Conservation (phyloP, 2,329 filamentous ascomycete species). For the Colletotrichum sp. region DNA sequence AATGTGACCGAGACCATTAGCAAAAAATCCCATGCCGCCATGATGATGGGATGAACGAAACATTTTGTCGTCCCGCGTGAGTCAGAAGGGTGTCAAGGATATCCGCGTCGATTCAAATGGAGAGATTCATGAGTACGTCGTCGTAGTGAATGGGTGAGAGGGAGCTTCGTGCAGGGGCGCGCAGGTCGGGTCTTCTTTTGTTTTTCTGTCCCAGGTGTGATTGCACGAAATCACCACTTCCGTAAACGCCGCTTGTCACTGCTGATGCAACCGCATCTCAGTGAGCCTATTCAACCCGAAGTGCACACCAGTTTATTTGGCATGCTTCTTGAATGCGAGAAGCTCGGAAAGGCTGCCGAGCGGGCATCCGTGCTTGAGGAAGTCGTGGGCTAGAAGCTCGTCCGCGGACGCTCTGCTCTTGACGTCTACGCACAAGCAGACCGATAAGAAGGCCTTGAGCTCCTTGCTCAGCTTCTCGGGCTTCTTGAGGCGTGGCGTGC, state of each 20-base stretch:
- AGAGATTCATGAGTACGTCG: conserved; percentile 15
- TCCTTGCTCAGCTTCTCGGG: conserved; percentile 98
- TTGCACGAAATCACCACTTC: neutral
- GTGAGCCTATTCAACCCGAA: neutral
- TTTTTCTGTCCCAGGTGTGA: neutral
- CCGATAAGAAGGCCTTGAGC: conserved; percentile 94
- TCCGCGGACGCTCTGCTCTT: conserved; percentile 91
- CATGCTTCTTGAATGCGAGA: conserved; percentile 82
- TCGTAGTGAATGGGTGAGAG: conserved; percentile 7
- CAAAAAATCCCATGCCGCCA: conserved; percentile 18
- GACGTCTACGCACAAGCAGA: conserved; percentile 96
- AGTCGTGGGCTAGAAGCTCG: conserved; percentile 90
- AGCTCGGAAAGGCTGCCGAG: conserved; percentile 84
- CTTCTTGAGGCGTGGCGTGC: conserved; percentile 95
- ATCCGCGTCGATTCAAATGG: conserved; percentile 16
- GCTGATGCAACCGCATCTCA: neutral
- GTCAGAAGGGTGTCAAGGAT: conserved; percentile 20
- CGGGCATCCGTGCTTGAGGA: conserved; percentile 90
- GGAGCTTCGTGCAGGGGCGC: neutral
- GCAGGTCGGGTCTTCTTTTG: neutral
- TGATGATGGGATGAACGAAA: conserved; percentile 18
- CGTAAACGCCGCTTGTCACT: neutral
- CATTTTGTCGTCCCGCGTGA: conserved; percentile 13
- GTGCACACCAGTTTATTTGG: conserved; percentile 50
- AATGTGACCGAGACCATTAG: conserved; percentile 21